Evolutionary conservation across 2,329 filamentous ascomycete genomes (phyloP).

Genomic region (Sphaerulina vaccinii): DNA sequence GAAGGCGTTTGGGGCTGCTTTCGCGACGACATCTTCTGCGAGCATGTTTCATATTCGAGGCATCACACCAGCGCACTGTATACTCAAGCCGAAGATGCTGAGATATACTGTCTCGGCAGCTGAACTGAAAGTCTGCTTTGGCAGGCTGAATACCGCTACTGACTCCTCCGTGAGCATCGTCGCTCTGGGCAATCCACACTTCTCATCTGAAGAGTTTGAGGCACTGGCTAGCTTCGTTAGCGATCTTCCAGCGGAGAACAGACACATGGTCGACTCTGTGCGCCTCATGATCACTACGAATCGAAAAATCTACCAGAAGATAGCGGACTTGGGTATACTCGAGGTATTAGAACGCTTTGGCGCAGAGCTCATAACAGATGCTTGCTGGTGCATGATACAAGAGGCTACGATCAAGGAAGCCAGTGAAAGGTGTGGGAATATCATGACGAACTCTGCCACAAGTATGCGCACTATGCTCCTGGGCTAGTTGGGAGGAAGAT

Average conservation of each 20-base stretch:
- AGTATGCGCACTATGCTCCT: constrained; percentile 48
- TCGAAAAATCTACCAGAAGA: not conserved
- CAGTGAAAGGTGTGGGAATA: constrained; percentile 24
- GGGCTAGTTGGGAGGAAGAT: constrained; percentile 28
- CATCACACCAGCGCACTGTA: constrained; percentile 41
- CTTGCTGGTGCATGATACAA: constrained; percentile 50
- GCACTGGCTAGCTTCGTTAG: constrained; percentile 33
- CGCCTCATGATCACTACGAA: constrained; percentile 16
- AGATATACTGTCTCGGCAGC: constrained; percentile 3
- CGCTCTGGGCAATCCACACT: constrained; percentile 50
- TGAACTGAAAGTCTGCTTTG: constrained; percentile 3
- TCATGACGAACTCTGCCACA: constrained; percentile 50
- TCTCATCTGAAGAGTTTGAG: constrained; percentile 42
- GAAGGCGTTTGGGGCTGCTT: constrained; percentile 48
- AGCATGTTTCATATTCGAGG: constrained; percentile 49
- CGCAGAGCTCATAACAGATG: constrained; percentile 45
- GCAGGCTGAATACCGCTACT: constrained; percentile 17
- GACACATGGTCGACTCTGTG: not conserved
- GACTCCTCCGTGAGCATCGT: constrained; percentile 38
- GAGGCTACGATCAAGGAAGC: constrained; percentile 40
- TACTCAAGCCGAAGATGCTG: not conserved
- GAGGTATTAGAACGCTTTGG: constrained; percentile 40
- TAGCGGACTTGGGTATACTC: constrained; percentile 33
- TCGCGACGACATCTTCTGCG: constrained; percentile 44
- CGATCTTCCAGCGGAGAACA: not conserved